Conservation (phyloP, 148 eudicot genomes). For the Suaeda aralocaspica region DNA sequence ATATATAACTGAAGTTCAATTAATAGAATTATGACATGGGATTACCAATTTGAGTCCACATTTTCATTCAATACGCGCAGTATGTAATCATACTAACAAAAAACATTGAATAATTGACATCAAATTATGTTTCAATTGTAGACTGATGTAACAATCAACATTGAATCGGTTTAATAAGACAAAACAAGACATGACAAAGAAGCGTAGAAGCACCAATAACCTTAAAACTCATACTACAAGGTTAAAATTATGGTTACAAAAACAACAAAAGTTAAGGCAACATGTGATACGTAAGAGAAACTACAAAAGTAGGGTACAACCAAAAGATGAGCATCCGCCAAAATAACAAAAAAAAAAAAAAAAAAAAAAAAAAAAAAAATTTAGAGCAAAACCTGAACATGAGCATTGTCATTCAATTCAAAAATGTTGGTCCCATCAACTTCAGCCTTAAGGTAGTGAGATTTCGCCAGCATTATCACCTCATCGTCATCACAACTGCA, state of each 20-base stretch:
- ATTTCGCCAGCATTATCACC: slow-evolving; percentile 28
- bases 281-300: no score
- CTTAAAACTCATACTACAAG: not conserved
- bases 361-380: no score
- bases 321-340: no score
- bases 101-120: not conserved
- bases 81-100: not conserved
- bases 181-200: no score
- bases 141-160: no score
- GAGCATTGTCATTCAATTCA: slow-evolving; percentile 54
- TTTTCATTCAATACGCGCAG: not conserved
- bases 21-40: not conserved
- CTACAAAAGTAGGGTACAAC: no score
- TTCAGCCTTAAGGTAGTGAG: slow-evolving; percentile 46
- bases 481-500: slow-evolving; percentile 27
- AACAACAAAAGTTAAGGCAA: no score
- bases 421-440: slow-evolving; percentile 42
- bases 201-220: not conserved
- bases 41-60: not conserved
- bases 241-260: no score
- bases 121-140: no score
- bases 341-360: no score
- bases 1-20: not conserved
- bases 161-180: no score
- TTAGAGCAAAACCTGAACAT: slow-evolving; percentile 40